These are phyloP conservation scores for Aphanomyces euteiches DNA, from an alignment of 352 stramenopile species.

Conservation along the genomic window DNA sequence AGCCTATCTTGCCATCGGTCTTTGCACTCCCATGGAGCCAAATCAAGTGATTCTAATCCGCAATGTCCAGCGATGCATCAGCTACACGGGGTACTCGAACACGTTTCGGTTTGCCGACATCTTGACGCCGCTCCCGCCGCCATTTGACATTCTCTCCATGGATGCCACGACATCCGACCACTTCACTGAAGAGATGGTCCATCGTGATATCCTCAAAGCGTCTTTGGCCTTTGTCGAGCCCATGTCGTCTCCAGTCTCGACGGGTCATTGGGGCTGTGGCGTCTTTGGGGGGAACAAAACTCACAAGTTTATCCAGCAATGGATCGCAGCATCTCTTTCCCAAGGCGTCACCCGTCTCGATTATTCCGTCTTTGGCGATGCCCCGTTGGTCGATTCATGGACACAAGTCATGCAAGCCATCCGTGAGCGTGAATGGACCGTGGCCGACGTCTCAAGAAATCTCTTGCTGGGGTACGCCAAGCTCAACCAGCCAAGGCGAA, in stretches of 20 bases:
- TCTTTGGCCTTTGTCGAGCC: conserved; percentile 15
- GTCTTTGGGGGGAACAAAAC: conserved; percentile 31
- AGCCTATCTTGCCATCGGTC: conserved; percentile 24
- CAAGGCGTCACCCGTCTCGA: conserved; percentile 12
- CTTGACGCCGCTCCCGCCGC: conserved; percentile 1
- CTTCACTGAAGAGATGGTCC: neutral
- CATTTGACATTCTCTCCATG: conserved; percentile 4
- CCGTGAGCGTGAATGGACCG: neutral
- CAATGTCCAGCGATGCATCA: neutral
- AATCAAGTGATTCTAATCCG: conserved; percentile 29
- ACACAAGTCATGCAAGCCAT: neutral
- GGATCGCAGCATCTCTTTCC: conserved; percentile 6
- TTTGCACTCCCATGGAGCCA: neutral
- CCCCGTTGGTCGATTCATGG: neutral
- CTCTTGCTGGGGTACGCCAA: neutral
- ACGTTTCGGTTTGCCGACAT: conserved; percentile 13
- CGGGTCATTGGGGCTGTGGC: conserved; percentile 32
- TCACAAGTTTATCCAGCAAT: conserved; percentile 33
- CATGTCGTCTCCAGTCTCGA: neutral
- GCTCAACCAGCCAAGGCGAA: neutral
- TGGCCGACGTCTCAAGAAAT: neutral
- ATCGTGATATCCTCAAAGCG: conserved; percentile 28
- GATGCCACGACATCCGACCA: conserved; percentile 2
- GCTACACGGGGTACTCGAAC: conserved; percentile 27
- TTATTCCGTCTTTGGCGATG: conserved; percentile 21